A percentile compares a stretch with the other conserved stretches of the same genome.
phyloP scores from a whole-genome alignment of 495 filamentous ascomycete genomes.

The Neurospora sp. region DNA sequence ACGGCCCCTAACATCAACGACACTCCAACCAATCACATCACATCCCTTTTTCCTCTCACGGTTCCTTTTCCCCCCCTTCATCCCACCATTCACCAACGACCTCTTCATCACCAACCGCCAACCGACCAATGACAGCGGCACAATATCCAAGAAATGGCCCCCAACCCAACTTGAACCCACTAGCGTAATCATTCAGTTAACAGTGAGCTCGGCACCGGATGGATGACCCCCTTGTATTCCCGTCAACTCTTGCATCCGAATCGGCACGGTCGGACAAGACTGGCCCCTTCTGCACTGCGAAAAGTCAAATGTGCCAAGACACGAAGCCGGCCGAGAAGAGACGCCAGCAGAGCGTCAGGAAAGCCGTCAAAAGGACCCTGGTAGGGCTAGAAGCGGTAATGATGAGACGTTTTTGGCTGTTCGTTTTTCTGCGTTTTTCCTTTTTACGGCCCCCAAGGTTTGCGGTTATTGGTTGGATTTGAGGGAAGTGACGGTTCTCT shows the following conservation, averaged over 20 bases:
- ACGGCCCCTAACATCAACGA: neutral
- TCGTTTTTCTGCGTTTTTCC: slow-evolving; percentile 1
- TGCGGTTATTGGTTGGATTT: neutral
- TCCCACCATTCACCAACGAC: neutral
- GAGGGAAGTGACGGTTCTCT: neutral
- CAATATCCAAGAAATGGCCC: neutral
- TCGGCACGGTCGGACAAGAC: neutral
- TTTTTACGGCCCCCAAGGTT: neutral
- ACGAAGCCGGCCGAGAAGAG: neutral
- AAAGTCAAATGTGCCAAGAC: neutral
- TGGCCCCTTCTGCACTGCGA: neutral
- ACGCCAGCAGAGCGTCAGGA: neutral
- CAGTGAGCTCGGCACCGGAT: neutral
- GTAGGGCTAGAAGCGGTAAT: neutral
- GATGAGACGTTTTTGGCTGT: neutral
- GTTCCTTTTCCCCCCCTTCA: neutral
- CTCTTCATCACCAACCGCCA: neutral
- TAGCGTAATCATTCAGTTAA: neutral
- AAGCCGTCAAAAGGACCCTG: neutral
- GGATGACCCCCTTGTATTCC: neutral
- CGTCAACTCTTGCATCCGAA: neutral
- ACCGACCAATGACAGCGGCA: neutral
- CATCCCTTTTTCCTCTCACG: neutral
- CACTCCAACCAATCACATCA: neutral
- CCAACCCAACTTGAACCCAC: neutral